A percentile compares a stretch with the other conserved stretches of the same genome.
phyloP scores from a whole-genome alignment of 768 basidiomycete genomes.

The Panellus pusillus region DNA sequence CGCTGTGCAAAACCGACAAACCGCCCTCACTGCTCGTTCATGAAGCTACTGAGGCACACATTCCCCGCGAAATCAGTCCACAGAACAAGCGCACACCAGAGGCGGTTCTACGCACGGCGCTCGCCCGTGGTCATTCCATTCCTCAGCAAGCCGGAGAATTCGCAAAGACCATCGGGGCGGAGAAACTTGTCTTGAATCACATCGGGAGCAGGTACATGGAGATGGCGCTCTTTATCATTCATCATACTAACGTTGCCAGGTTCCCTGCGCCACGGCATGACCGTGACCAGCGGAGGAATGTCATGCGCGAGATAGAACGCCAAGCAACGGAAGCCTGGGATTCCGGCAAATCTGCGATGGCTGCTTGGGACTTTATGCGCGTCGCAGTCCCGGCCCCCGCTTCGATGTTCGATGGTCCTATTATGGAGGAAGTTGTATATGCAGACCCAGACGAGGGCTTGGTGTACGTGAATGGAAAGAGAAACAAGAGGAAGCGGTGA shows the following conservation, averaged over 20 bases:
- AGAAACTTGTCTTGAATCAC: constrained; percentile 73
- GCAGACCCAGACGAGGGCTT: constrained; percentile 29
- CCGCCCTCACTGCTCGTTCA: constrained; percentile 73
- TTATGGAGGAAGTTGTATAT: constrained; percentile 17
- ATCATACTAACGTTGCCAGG: constrained; percentile 28
- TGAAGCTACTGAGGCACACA: constrained; percentile 77
- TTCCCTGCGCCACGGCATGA: constrained; percentile 51
- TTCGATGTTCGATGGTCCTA: not conserved
- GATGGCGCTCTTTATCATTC: not conserved
- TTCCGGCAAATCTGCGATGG: constrained; percentile 41
- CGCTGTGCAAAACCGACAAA: constrained; percentile 41
- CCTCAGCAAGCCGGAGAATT: constrained; percentile 78
- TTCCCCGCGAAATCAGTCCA: constrained; percentile 56
- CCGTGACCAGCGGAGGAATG: constrained; percentile 37
- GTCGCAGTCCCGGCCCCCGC: constrained; percentile 37
- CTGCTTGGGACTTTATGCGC: constrained; percentile 60
- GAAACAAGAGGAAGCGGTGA: constrained; percentile 22
- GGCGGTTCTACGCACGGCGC: constrained; percentile 47
- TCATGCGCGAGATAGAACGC: constrained; percentile 60
- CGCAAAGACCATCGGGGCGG: constrained; percentile 59
- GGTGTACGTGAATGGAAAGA: constrained; percentile 23
- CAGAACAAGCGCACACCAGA: constrained; percentile 42
- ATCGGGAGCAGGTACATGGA: constrained; percentile 62
- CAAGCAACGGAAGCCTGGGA: constrained; percentile 66
- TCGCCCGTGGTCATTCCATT: constrained; percentile 76